Evolutionary conservation across 495 filamentous ascomycete genomes (phyloP).

Genomic region (Aspergillus sclerotiicarbonarius): DNA sequence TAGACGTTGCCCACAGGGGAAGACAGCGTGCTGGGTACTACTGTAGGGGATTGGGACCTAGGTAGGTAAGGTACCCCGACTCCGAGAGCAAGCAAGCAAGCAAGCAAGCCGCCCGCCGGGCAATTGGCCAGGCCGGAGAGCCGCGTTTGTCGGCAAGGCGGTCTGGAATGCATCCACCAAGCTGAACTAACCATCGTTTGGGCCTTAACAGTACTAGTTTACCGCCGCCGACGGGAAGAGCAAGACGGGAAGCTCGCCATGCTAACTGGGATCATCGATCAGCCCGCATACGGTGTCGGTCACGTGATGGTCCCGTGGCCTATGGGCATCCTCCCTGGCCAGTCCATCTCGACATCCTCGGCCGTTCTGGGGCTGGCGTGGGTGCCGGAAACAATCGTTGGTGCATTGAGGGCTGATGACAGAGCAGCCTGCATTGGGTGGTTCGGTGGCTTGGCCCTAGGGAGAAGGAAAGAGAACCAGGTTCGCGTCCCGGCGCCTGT

Average conservation of each 20-base stretch:
- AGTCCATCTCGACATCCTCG: constrained; percentile 21
- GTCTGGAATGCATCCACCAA: constrained; percentile 4
- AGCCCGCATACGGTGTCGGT: constrained; percentile 40
- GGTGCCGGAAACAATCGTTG: constrained; percentile 14
- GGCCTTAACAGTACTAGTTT: constrained; percentile 7
- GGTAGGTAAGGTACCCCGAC: not conserved
- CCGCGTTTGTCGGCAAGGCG: constrained; percentile 10
- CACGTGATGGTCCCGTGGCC: constrained; percentile 33
- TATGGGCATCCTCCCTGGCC: constrained; percentile 17
- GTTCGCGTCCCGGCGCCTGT: constrained; percentile 16
- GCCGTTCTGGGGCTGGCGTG: constrained; percentile 12
- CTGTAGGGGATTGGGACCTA: too few species aligned
- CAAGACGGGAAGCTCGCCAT: constrained; percentile 15
- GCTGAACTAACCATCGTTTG: not conserved
- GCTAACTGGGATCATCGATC: constrained; percentile 29
- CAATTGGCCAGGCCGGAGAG: not conserved
- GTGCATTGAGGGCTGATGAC: constrained; percentile 15
- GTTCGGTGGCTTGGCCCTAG: constrained; percentile 15
- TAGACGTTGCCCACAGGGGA: too few species aligned
- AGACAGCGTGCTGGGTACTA: too few species aligned
- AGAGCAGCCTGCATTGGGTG: constrained; percentile 8
- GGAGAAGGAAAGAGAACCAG: constrained; percentile 6
- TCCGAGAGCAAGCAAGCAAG: not conserved
- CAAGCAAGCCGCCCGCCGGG: not conserved
- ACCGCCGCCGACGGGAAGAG: constrained; percentile 15